phyloP scores from a whole-genome alignment of 1,284 basidiomycete species.

The Ustilago shanxiensis region DNA sequence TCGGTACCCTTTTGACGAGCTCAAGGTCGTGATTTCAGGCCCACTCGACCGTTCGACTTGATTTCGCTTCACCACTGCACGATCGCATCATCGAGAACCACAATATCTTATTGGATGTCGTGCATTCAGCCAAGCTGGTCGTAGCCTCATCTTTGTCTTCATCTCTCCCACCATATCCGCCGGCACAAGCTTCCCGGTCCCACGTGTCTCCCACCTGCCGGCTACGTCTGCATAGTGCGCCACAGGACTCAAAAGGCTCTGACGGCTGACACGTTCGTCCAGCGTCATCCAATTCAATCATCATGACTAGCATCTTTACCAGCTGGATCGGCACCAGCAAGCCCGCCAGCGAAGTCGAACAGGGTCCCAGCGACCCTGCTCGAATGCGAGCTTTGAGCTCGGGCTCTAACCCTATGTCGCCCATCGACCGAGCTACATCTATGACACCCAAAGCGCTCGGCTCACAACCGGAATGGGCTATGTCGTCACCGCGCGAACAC shows the following conservation, averaged over 20 bases:
- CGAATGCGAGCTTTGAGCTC: slow-evolving; percentile 24
- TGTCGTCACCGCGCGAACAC: slow-evolving; percentile 22
- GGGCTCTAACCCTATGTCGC: slow-evolving; percentile 33
- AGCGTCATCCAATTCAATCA: background rate
- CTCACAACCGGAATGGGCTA: slow-evolving; percentile 18
- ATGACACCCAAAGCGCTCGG: slow-evolving; percentile 48
- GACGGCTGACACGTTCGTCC: background rate
- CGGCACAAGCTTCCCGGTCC: background rate
- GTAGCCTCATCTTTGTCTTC: background rate
- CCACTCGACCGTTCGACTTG: background rate
- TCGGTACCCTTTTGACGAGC: too few relatives aligned
- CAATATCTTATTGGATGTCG: background rate
- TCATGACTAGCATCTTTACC: slow-evolving; percentile 44
- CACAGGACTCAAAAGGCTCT: background rate
- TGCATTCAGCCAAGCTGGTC: background rate
- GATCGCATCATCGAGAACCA: background rate
- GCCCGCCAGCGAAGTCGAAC: slow-evolving; percentile 24
- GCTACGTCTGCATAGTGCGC: background rate
- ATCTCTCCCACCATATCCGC: background rate
- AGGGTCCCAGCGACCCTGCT: slow-evolving; percentile 28
- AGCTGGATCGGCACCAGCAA: slow-evolving; percentile 47
- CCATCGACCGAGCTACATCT: slow-evolving; percentile 48
- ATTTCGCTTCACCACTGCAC: background rate
- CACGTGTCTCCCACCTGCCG: background rate
- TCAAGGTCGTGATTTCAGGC: background rate